Percentiles rank a stretch among this genome's conserved stretches.
Conservation (phyloP, 2,329 filamentous ascomycete species). For the Aspergillus sp. region DNA sequence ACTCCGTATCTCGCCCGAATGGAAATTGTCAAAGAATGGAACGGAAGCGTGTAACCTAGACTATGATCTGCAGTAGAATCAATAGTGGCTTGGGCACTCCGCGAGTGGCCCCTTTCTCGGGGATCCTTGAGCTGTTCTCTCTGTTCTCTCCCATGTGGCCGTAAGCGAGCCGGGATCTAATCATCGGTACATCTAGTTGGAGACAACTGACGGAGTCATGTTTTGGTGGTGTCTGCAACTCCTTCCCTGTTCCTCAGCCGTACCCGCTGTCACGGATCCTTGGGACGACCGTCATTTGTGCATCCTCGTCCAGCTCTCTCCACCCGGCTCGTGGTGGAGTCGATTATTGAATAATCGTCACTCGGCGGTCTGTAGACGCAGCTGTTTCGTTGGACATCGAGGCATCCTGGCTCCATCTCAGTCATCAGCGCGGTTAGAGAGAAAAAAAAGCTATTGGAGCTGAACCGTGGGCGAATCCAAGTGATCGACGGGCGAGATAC, state of each 20-base stretch:
- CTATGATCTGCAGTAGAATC: background rate
- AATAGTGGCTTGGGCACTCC: background rate
- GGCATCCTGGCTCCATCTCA: background rate
- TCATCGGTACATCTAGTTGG: background rate
- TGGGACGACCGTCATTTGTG: background rate
- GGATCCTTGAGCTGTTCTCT: background rate
- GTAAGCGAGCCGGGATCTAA: slow-evolving; percentile 1
- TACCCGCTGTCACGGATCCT: slow-evolving; percentile 4
- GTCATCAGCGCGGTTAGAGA: background rate
- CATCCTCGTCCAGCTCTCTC: background rate
- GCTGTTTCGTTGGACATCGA: background rate
- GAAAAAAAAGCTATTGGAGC: background rate
- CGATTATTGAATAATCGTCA: background rate
- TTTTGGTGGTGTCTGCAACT: background rate
- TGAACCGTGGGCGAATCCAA: background rate
- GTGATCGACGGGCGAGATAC: background rate
- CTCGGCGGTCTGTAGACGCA: background rate
- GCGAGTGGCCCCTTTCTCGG: no score
- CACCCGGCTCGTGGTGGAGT: background rate
- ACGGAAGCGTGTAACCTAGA: background rate
- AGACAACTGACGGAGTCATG: background rate
- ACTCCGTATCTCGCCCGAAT: background rate
- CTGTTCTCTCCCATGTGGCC: slow-evolving; percentile 1
- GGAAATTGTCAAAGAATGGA: background rate
- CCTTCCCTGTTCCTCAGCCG: background rate